Percentiles rank a stretch among this genome's conserved stretches.
phyloP scores from a whole-genome alignment of 441 rosid genomes.

The Brassica balearica region DNA sequence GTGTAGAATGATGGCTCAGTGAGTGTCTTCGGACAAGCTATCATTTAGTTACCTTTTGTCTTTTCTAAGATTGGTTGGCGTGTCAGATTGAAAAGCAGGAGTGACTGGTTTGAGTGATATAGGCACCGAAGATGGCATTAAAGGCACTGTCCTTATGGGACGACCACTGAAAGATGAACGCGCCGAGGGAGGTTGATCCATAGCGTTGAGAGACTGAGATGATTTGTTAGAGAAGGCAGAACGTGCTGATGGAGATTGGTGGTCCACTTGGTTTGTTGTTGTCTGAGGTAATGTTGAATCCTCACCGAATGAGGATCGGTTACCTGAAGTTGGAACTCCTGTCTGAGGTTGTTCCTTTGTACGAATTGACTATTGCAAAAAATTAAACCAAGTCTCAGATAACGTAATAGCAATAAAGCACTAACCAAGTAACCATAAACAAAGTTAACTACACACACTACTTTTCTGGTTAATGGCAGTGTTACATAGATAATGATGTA shows the following conservation, averaged over 20 bases:
- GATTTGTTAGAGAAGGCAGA: slow-evolving; percentile 41
- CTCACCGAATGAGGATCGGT: slow-evolving; percentile 41
- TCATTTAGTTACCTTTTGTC: slow-evolving; percentile 61
- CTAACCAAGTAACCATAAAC: not conserved
- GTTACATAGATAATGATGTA: not conserved
- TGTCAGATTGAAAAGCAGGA: slow-evolving; percentile 49
- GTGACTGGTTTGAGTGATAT: slow-evolving; percentile 64
- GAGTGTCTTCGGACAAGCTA: slow-evolving; percentile 3
- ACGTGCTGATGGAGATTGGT: slow-evolving; percentile 50
- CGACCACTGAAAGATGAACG: slow-evolving; percentile 55
- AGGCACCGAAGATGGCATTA: slow-evolving; percentile 61
- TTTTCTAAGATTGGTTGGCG: slow-evolving; percentile 52
- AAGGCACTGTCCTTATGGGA: slow-evolving; percentile 52
- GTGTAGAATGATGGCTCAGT: not conserved
- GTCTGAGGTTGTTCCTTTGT: slow-evolving; percentile 61
- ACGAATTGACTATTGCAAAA: slow-evolving; percentile 64
- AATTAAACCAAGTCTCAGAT: slow-evolving; percentile 36
- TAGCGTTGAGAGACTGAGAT: slow-evolving; percentile 47
- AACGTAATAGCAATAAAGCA: not conserved
- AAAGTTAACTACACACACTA: not conserved
- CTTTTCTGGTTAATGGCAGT: not conserved
- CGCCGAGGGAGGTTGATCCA: slow-evolving; percentile 73
- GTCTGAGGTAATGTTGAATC: slow-evolving; percentile 47
- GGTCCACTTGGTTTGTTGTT: slow-evolving; percentile 49
- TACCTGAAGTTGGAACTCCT: slow-evolving; percentile 51